phyloP scores from a whole-genome alignment of 306 rosid species.

The Macrotyloma uniflorum region DNA sequence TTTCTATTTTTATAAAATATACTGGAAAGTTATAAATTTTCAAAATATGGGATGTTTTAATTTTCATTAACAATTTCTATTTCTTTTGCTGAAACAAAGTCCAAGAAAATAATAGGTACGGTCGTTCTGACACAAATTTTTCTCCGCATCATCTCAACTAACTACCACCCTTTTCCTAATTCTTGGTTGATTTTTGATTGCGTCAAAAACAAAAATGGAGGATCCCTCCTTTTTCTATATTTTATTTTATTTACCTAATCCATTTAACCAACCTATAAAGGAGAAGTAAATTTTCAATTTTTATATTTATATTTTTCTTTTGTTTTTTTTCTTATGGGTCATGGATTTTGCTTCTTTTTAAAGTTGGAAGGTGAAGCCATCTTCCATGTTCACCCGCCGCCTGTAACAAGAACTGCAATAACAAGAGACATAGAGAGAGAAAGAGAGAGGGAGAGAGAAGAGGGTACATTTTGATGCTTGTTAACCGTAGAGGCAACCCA shows the following conservation, averaged over 20 bases:
- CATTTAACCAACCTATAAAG: constrained; percentile 23
- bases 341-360: constrained; percentile 56
- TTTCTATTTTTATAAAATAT: background rate
- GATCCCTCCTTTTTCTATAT: background rate
- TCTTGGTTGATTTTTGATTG: constrained; percentile 2
- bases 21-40: too few relatives aligned
- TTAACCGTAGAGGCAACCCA: constrained; percentile 33
- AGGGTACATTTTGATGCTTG: constrained; percentile 36
- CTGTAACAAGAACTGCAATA: constrained; percentile 42
- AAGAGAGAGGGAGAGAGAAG: background rate
- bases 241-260: constrained; percentile 41
- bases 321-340: background rate
- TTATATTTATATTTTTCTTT: background rate
- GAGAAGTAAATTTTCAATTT: background rate
- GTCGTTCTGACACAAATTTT: background rate
- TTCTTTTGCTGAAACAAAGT: background rate
- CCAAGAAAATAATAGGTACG: background rate
- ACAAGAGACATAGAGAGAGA: constrained; percentile 5
- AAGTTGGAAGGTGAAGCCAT: constrained; percentile 47
- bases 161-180: background rate
- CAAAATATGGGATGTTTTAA: background rate
- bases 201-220: constrained; percentile 23
- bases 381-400: constrained; percentile 58
- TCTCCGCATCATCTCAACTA: constrained; percentile 3
- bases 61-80: background rate